Percentiles rank a stretch among this genome's conserved stretches.
Evolutionary conservation across 257 asterid species (phyloP).

Genomic region (Hygrophila difformis): DNA sequence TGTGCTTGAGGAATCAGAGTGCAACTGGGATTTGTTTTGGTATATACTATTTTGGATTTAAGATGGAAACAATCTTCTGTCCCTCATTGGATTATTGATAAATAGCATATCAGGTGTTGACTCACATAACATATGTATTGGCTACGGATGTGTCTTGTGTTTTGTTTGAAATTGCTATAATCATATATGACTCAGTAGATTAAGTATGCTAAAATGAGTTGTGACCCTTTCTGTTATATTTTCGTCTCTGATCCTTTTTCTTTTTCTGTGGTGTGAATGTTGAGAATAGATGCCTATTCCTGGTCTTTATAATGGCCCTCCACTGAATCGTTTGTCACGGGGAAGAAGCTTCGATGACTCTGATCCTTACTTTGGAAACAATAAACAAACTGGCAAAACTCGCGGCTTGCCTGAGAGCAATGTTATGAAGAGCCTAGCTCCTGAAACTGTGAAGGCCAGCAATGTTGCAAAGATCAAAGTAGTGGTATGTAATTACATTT

Average conservation of each 20-base stretch:
- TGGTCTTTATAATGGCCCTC: slow-evolving; percentile 50
- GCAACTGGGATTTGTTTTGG: no score
- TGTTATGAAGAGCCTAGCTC: slow-evolving; percentile 50
- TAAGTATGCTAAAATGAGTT: no score
- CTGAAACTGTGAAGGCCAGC: slow-evolving; percentile 80
- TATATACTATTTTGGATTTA: no score
- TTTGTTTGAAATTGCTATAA: background rate
- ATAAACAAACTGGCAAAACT: slow-evolving; percentile 50
- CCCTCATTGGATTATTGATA: no score
- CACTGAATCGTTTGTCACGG: slow-evolving; percentile 50
- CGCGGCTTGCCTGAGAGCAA: slow-evolving; percentile 62
- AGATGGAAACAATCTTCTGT: no score
- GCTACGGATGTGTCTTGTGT: background rate
- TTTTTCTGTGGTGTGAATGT: slow-evolving; percentile 14
- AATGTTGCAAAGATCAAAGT: slow-evolving; percentile 97
- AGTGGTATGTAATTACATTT: slow-evolving; percentile 68
- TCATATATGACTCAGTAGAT: no score
- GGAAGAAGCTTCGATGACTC: slow-evolving; percentile 75
- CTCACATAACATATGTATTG: background rate
- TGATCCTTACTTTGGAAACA: slow-evolving; percentile 58
- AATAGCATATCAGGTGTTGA: no score
- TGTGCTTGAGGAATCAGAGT: no score
- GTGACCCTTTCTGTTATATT: background rate
- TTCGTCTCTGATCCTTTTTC: background rate
- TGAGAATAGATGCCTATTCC: slow-evolving; percentile 52